Evolutionary conservation across 306 rosid genomes (phyloP), one percentile per base, ranked within the genome.

Genomic region (Pterocarpus macrocarpus): DNA sequence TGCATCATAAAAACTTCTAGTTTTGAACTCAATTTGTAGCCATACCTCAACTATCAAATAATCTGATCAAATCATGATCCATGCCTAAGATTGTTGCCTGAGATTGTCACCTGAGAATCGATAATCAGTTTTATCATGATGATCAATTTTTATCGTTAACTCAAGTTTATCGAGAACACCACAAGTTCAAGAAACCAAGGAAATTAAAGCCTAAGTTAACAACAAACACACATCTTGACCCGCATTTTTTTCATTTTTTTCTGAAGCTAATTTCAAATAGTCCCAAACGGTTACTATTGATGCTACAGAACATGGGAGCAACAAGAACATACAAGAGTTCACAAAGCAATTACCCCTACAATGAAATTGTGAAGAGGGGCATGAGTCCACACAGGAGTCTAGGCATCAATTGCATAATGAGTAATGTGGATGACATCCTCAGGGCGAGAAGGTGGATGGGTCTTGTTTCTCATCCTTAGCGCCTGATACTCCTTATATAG

Each of bases 371-470:
- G 28, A 22, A 22, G 28, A 22, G 28, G 28, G 28, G 28, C 28
- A 22, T 53, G 2, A 44, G 34, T 41, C 16, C 7, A 17, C 56
- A 38, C 28, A 22, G 14, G 28, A 68, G 12, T 80, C 15, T 81
- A 57, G 15, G 4, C 13, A 76, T 69, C 55, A 73, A 83, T 83
- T 75, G 28, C 88, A 80, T 86, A 90, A 61, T 86, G 90, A 36
- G 84, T 78, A 49, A 90, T 81, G 71, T 65, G 6, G 70, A 85
- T 85, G 0, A 10, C 71, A 82, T 90, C 91, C 77, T 90, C 85
- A 5, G 79, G 86, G 7, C 12, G 50, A 5, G 90, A 82, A 59
- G 91, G 88, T 62, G 88, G 91, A 68, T 86, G 83, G 5, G 82
- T 79, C 76, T 75, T 86, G 86, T 86, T 88, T 75, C 71, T 86